Evolutionary conservation across 345 rosid genomes (phyloP), one percentile per base, ranked within the genome.

Genomic region (Melastoma malabathricum): DNA sequence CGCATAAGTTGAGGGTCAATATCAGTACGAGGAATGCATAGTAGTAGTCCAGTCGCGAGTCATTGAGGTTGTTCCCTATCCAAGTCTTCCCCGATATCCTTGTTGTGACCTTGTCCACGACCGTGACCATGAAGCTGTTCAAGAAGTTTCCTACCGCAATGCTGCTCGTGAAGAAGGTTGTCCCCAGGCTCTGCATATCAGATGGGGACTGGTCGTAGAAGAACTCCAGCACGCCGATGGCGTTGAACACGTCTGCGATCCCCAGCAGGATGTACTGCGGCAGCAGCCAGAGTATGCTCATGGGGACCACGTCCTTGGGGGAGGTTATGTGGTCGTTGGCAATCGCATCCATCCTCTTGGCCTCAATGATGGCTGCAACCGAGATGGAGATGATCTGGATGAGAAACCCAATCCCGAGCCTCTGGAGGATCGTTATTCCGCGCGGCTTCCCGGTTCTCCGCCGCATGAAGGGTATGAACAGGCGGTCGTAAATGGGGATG

Each of bases 151-250:
- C 82, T 0, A 55, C 72, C 34, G 86, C 92, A 45, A 78, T 15
- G 25, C 75, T 77, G 31, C 82, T 82, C 2, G 78, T 75, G 49
- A 72, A 77, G 16, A 86, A 54, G 2, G 81, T 83, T 4, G 78
- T 76, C 10, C 85, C 86, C 43, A 78, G 64, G 48, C 79, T 80
- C 61, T 78, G 68, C 83, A 82, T 76, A 1, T 83, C 77, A 65
- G 78, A 81, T 12, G 85, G 88, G 43, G 74, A 78, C 65, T 82
- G 83, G 58, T 74, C 87, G 55, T 80, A 80, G 56, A 80, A 86
- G 48, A 68, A 78, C 63, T 80, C 95, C 58, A 80, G 87, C 59
- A 82, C 64, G 10, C 88, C 84, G 18, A 76, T 77, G 29, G 80
- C 60, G 2, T 73, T 58, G 56, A 78, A 78, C 52, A 70, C 78